A percentile compares a stretch with the other conserved stretches of the same genome.
Evolutionary conservation across 2,329 filamentous ascomycete genomes (phyloP).

Genomic region (Colletotrichum lupini): DNA sequence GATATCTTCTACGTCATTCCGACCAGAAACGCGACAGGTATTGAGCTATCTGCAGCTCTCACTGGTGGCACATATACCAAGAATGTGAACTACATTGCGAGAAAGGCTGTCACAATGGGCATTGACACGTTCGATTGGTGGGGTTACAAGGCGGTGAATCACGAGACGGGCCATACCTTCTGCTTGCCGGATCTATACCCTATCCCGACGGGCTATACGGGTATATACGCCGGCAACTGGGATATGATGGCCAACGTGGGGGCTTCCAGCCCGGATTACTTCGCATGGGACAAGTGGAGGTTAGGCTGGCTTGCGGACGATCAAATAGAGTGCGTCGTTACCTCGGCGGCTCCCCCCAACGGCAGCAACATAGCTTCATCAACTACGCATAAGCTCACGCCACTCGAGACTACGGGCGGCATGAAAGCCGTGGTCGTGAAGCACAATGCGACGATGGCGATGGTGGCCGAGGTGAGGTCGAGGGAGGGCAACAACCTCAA

Average conservation of each 20-base stretch:
- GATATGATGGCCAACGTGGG: conserved; percentile 49
- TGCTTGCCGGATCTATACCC: conserved; percentile 52
- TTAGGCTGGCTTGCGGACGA: conserved; percentile 49
- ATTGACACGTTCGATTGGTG: conserved; percentile 44
- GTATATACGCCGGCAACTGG: conserved; percentile 49
- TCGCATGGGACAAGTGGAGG: conserved; percentile 53
- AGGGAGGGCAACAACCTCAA: conserved; percentile 39
- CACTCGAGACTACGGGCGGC: conserved; percentile 38
- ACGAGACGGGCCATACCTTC: conserved; percentile 52
- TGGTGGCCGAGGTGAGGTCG: conserved; percentile 47
- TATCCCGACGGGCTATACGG: conserved; percentile 39
- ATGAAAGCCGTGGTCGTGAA: conserved; percentile 44
- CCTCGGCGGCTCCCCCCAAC: conserved; percentile 28
- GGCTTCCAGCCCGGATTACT: conserved; percentile 48
- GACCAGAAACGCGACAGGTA: conserved; percentile 39
- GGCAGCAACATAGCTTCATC: conserved; percentile 5
- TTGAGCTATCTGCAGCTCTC: conserved; percentile 43
- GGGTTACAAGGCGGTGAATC: conserved; percentile 48
- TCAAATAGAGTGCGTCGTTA: conserved; percentile 46
- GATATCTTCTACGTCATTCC: conserved; percentile 46
- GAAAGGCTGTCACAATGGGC: conserved; percentile 47
- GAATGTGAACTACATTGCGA: conserved; percentile 40
- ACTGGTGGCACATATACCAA: conserved; percentile 40
- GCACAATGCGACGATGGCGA: conserved; percentile 36
- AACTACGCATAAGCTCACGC: conserved; percentile 42